Base-by-base conservation (phyloP, 306 rosid genomes). In the Pyrus communis region DNA sequence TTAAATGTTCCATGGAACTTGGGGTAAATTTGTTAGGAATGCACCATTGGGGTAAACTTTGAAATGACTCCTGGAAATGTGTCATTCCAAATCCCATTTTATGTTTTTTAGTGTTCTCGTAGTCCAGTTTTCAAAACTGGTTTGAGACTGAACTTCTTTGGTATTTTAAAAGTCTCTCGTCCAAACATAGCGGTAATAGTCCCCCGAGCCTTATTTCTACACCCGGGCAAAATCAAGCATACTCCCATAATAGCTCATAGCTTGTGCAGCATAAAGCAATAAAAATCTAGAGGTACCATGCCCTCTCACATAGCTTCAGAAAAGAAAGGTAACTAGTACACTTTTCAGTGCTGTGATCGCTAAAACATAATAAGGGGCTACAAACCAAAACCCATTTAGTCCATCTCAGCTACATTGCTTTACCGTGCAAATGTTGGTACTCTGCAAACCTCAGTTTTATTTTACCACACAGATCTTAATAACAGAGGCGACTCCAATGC, bases 391-490 rank as follows among this genome's bases (percentile, higher is more conserved):
- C 62, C 55, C 49, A 83, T 60, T 69, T 49, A 49, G 21, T 43
- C 49, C 60, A 80, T 75, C 70, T 70, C 79, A 18, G 30, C n/a
- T 2, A 28, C 65, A 35, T 33, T 15, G 45, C 58, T n/a, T 70
- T 61, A 62, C 45, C 67, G 69, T 49, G 30, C 69, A 42, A 1
- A 82, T 69, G n/a, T 65, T 42, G 68, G 76, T 79, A 76, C 70
- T 49, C 71, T 27, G 69, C 73, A 21, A 72, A 45, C 49, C 38
- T 43, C 70, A 73, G 35, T 46, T 67, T 88, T 76, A 86, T 51
- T 93, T 93, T 58, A 93, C 98, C 8, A 87, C 1, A 78, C 98
- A 93, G 81, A 93, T 93, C 98, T 93, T 93, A 66, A 93, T 93
- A 27, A 93, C 93, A 21, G 96, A 91, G 79, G 98, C 92, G 49